Evolutionary conservation across 2,329 filamentous ascomycete species (phyloP), one percentile per base, ranked within the genome.

Genomic region (Herpotrichia juniperi): DNA sequence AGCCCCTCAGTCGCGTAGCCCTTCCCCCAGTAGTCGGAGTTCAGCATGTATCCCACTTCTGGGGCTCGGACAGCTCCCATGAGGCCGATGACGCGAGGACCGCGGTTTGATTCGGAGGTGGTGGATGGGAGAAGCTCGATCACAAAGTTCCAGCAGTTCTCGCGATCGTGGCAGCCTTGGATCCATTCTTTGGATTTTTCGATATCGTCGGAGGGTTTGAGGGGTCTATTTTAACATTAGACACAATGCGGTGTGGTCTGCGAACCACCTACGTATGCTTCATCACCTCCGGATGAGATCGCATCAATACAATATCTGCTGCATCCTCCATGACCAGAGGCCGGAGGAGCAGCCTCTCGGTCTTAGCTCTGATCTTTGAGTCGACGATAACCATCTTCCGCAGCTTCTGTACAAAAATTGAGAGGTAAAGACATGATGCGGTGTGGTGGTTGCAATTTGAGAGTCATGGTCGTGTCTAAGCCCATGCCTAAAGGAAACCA

Each of bases 231-330:
- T 59, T 50, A 7, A 26, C 28, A 25, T 66, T 24, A 66, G 56
- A 11, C 11, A 34, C n/a, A 53, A 10, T 14, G 30, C 16, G 12
- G 16, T 34, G 8, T 14, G 19, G 22, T 24, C 21, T 24, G 7
- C 22, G 37, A 40, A 14, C 9, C 14, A 40, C 37, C 78, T 79
- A 57, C 47, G 85, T 86, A 77, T 81, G 86, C 48, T 69, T 68
- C 87, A 90, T 89, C 42, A 87, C 83, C 58, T 86, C 83, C 4
- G 79, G 78, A 64, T 86, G 77, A 12, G 75, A 76, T 21, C 86
- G 83, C 47, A 90, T 74, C 19, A 71, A 70, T 56, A 83, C 74
- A 14, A 86, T 54, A 6, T 74, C 79, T 1, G 74, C 69, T 1
- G 83, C 72, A 66, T 89, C 85, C 2, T 78, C 72, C 16, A 77